Evolutionary conservation across 306 rosid species (phyloP), one percentile per base, ranked within the genome.

Genomic region (Vicia faba): DNA sequence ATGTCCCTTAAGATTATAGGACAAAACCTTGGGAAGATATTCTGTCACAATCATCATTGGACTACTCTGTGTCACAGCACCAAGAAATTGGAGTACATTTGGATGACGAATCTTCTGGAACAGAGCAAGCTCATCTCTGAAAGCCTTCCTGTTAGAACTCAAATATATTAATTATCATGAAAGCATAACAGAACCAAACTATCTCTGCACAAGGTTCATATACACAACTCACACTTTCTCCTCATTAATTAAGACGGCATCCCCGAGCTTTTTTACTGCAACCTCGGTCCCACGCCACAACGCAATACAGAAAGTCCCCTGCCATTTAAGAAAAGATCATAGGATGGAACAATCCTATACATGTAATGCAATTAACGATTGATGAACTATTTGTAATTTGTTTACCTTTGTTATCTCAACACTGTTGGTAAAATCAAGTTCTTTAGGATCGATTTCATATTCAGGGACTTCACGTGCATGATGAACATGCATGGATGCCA

Each of bases 11-110:
- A 48, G 39, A 72, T 31, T 44, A 31, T 43, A 68, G 57, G 36
- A 31, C 8, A 31, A 31, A 31, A 31, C 36, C 36, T 92, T 89
- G 59, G 98, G 91, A 84, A 92, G 95, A 82, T 86, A 92, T 83
- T 92, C 96, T 29, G 87, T 92, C 75, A 92, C 93, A 71, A 92
- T 92, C 98, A 92, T 92, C 96, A 92, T 92, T 11, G 98, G 98
- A 73, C 93, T 92, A 83, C 96, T 92, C 75, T 92, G 96, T 66
- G 98, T 92, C 72, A 92, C 98, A 36, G 96, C 98, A 78, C 98
- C 98, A 55, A 92, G 86, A 89, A 92, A 92, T 71, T 92, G 98
- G 50, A 92, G 91, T 3, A 92, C 96, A 69, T 92, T 92, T 50
- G 98, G 98, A 84, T 92, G 98, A 36, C 96, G 84, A 68, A 92